A percentile compares a stretch with the other conserved stretches of the same genome.
phyloP scores from a whole-genome alignment of 2,329 filamentous ascomycete species.

The Verticillium longisporum region DNA sequence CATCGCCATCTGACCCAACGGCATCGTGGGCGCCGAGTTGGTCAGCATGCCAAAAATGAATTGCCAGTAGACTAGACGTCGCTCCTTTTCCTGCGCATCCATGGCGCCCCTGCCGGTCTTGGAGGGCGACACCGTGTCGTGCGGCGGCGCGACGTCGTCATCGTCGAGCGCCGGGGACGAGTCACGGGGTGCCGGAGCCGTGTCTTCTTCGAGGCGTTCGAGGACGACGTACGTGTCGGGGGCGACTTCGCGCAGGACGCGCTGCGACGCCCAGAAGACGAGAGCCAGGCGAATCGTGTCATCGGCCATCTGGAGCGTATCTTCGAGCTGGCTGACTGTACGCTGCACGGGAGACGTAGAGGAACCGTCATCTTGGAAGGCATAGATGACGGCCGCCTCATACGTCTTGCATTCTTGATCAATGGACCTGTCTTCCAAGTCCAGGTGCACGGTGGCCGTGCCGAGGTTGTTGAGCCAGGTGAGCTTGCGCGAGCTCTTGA shows the following conservation, averaged over 20 bases:
- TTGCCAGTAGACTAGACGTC: slow-evolving; percentile 69
- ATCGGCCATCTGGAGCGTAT: slow-evolving; percentile 64
- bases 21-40: slow-evolving; percentile 77
- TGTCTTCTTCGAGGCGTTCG: slow-evolving; percentile 48
- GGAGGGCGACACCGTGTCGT: slow-evolving; percentile 30
- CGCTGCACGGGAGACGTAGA: slow-evolving; percentile 27
- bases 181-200: slow-evolving; percentile 20
- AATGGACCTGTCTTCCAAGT: slow-evolving; percentile 73
- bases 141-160: slow-evolving; percentile 11
- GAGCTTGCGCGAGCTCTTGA: slow-evolving; percentile 80
- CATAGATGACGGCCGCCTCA: slow-evolving; percentile 81
- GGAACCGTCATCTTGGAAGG: slow-evolving; percentile 51
- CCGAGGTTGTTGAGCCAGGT: slow-evolving; percentile 83
- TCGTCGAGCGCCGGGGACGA: slow-evolving; percentile 15
- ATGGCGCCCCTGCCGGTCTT: slow-evolving; percentile 40
- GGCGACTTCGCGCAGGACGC: slow-evolving; percentile 52
- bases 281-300: slow-evolving; percentile 62
- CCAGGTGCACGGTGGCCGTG: slow-evolving; percentile 71
- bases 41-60: slow-evolving; percentile 95
- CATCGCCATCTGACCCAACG: slow-evolving; percentile 74
- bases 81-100: slow-evolving; percentile 57
- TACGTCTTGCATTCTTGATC: slow-evolving; percentile 70
- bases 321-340: slow-evolving; percentile 46
- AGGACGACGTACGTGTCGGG: slow-evolving; percentile 59
- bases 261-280: slow-evolving; percentile 62